A percentile compares a stretch with the other conserved stretches of the same genome.
Evolutionary conservation across 148 eudicot species (phyloP).

Genomic region (Selenicereus undatus): DNA sequence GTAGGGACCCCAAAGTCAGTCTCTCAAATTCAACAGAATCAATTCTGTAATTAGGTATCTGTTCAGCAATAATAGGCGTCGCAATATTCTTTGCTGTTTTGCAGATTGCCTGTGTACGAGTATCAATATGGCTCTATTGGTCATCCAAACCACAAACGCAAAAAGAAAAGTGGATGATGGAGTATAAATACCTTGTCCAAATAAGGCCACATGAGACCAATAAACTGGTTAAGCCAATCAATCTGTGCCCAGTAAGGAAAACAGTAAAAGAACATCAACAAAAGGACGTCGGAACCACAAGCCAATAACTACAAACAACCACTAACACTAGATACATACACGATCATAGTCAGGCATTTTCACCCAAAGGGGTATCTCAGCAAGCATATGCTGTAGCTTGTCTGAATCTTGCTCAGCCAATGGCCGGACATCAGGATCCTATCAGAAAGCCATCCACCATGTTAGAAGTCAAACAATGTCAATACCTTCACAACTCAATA

Average conservation of each 20-base stretch:
- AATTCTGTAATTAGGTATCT: constrained; percentile 80
- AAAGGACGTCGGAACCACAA: constrained; percentile 11
- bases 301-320: constrained; percentile 12
- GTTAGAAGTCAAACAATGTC: background rate
- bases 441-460: constrained; percentile 20
- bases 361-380: constrained; percentile 89
- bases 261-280: constrained; percentile 14
- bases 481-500: background rate
- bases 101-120: constrained; percentile 68
- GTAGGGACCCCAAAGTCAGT: constrained; percentile 72
- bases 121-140: constrained; percentile 2
- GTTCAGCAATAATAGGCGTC: constrained; percentile 82
- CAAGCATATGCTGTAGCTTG: constrained; percentile 55
- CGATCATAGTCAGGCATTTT: constrained; percentile 90
- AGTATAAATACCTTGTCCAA: constrained; percentile 65
- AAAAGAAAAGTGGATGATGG: background rate
- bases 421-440: constrained; percentile 76
- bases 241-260: constrained; percentile 33
- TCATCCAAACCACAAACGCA: constrained; percentile 6
- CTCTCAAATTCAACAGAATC: constrained; percentile 73
- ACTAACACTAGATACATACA: constrained; percentile 37
- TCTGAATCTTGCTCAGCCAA: constrained; percentile 71
- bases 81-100: constrained; percentile 73
- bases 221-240: constrained; percentile 90
- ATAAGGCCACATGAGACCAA: constrained; percentile 82